Percentiles rank a stretch among this genome's conserved stretches.
These are phyloP conservation scores for Penicillium sp. DNA, from an alignment of 2,329 filamentous ascomycete species.

Conservation along the genomic window DNA sequence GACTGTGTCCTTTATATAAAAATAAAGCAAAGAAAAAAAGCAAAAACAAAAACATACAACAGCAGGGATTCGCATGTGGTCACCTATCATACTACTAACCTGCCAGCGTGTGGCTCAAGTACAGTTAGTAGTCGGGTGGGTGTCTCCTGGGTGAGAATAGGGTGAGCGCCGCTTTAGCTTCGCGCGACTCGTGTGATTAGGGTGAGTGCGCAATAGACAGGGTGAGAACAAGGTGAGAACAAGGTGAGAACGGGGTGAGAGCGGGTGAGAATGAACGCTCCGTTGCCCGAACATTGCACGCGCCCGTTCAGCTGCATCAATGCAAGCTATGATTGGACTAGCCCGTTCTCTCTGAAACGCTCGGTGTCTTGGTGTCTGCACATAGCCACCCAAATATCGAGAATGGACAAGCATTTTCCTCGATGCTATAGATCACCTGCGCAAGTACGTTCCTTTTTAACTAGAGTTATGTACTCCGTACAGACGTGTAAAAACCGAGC, in stretches of 20 bases:
- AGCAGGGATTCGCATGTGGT: no score
- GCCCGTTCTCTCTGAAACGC: neutral
- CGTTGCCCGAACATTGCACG: neutral
- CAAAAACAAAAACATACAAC: no score
- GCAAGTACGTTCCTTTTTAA: no score
- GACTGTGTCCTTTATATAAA: no score
- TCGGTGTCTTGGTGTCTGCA: neutral
- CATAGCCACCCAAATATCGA: no score
- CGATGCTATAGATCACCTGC: no score
- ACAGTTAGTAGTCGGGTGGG: neutral
- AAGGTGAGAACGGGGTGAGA: slow-evolving; percentile 11
- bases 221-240: slow-evolving; percentile 1
- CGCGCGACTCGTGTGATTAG: neutral
- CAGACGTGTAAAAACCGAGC: no score
- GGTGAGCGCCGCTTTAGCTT: neutral
- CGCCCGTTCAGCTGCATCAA: neutral
- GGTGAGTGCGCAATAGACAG: slow-evolving; percentile 11
- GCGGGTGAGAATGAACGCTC: neutral
- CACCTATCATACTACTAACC: no score
- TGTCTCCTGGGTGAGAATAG: neutral
- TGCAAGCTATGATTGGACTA: neutral
- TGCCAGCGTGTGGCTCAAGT: no score
- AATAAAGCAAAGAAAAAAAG: no score
- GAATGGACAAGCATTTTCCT: no score
- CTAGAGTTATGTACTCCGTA: no score